Conservation (phyloP, 306 rosid species). For the Rosa rugosa region DNA sequence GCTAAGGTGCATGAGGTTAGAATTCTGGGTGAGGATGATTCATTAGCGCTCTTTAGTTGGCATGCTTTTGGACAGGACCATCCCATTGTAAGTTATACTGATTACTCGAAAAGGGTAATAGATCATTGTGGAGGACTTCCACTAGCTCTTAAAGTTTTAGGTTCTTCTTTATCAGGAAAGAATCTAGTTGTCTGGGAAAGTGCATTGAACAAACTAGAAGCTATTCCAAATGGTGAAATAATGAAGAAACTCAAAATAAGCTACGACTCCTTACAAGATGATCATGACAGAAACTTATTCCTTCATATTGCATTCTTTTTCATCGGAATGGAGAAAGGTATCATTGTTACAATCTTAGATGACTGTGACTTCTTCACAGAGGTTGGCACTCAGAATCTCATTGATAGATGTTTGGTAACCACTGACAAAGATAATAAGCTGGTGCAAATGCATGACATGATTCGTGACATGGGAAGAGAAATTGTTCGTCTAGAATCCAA, state of each 20-base stretch:
- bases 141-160: background rate
- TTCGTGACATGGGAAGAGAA: too few species aligned
- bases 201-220: background rate
- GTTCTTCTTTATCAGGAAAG: background rate
- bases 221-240: background rate
- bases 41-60: background rate
- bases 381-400: too few species aligned
- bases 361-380: background rate
- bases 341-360: background rate
- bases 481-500: too few species aligned
- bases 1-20: background rate
- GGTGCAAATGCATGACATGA: too few species aligned
- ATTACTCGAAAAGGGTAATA: background rate
- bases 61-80: background rate
- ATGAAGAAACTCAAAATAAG: conserved; percentile 12
- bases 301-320: conserved; percentile 9
- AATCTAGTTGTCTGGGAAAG: background rate
- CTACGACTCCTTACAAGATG: conserved; percentile 1
- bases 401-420: too few species aligned
- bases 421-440: too few species aligned
- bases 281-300: background rate
- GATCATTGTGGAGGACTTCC: background rate
- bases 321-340: background rate
- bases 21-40: background rate
- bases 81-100: background rate